phyloP scores from a whole-genome alignment of 306 rosid genomes.

The Prunus armeniaca region DNA sequence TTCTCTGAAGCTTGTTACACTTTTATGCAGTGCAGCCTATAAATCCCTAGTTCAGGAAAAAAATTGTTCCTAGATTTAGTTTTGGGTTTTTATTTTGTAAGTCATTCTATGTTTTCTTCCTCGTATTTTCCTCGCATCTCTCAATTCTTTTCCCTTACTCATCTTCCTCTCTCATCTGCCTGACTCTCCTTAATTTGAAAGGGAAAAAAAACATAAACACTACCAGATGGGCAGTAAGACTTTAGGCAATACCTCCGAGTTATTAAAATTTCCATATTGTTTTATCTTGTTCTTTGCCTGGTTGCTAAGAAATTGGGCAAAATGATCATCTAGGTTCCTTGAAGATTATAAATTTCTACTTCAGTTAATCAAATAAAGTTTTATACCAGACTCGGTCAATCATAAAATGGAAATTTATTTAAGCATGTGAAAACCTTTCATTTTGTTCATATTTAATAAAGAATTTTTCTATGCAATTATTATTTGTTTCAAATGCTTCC shows the following conservation, averaged over 20 bases:
- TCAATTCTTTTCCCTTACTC: background rate
- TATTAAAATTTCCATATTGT: background rate
- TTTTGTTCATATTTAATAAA: background rate
- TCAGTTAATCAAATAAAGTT: background rate
- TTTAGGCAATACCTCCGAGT: background rate
- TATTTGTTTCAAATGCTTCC: background rate
- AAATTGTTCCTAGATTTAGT: background rate
- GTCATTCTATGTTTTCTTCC: background rate
- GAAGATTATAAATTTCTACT: background rate
- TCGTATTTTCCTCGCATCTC: background rate
- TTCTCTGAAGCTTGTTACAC: background rate
- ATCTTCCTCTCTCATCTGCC: background rate
- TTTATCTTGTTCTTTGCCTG: constrained; percentile 4
- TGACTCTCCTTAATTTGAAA: background rate
- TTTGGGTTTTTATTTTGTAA: background rate
- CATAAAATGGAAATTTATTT: background rate
- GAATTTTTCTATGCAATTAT: background rate
- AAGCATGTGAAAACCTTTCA: background rate
- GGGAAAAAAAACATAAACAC: background rate
- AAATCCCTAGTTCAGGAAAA: background rate
- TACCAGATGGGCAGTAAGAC: background rate
- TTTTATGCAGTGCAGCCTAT: background rate
- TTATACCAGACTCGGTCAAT: background rate
- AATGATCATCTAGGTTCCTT: background rate
- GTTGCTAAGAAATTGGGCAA: constrained; percentile 3